Base-by-base conservation (phyloP, 2,329 filamentous ascomycete genomes). In the Aspergillus carbonarius region DNA sequence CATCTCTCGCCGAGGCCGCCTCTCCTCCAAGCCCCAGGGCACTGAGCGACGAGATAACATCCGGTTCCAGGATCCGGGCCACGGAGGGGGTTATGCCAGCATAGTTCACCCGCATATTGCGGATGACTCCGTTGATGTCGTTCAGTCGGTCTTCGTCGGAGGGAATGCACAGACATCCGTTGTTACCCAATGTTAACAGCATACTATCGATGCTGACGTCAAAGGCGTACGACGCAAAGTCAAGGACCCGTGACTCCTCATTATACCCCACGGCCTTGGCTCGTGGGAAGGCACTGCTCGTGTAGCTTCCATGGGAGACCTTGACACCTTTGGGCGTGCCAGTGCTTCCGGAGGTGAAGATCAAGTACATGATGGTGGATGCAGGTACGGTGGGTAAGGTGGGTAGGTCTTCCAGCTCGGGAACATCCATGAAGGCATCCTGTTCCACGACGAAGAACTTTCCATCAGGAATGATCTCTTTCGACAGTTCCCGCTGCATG, bases 161-260 rank as follows among this genome's bases (percentile, higher is more conserved):
- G 0, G 85, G 84, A 1, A 88, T 78, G 58, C 85, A 87, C 7
- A 88, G 77, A 42, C 83, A 86, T 0, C 83, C 85, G 5, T 85
- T 85, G 34, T 82, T 74, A 1, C 79, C 74, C 4, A 88, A 73
- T 0, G 85, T 83, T 1, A 81, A 78, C 51, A 86, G 80, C 47
- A 85, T 79, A 64, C 85, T 84, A 27, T 80, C 73, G 44, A 85
- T 74, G 51, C 80, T 78, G 35, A 83, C 77, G 62, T 86, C 83
- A 52, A 83, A 81, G 15, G 80, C 79, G 65, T 81, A 83, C 2
- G 81, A 83, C 0, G 82, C 83, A 58, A 84, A 79, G 60, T 85
- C 82, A n/a, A 87, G 81, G 12, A 88, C 84, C 2, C 88, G 79
- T 5, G 85, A 87, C 0, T 79, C 71, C 0, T 76, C 71, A 5